phyloP scores from a whole-genome alignment of 192 early-diverging fungal species.

The Haplosporangium gracile region DNA sequence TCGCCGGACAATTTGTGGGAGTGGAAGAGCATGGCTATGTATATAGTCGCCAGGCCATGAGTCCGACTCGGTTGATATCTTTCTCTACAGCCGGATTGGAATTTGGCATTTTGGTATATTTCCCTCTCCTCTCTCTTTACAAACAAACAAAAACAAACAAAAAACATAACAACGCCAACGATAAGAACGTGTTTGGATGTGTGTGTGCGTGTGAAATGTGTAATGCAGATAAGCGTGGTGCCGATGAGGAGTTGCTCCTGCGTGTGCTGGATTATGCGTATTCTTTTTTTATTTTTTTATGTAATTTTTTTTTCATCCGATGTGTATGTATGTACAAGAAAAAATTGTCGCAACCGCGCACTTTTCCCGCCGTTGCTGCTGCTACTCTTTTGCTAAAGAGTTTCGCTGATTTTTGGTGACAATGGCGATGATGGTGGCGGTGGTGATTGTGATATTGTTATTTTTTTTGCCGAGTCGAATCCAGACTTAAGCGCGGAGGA shows the following conservation, averaged over 20 bases:
- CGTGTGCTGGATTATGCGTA: neutral
- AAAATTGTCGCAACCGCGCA: neutral
- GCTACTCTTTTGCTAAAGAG: neutral
- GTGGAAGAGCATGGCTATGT: slow-evolving; percentile 33
- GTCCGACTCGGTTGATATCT: slow-evolving; percentile 55
- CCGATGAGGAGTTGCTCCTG: neutral
- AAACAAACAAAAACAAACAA: neutral
- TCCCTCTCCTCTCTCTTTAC: neutral
- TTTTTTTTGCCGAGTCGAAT: neutral
- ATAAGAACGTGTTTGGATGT: neutral
- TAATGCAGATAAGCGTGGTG: neutral
- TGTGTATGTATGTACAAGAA: neutral
- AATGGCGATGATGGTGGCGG: too few species aligned
- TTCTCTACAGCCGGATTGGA: slow-evolving; percentile 51
- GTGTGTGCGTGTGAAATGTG: neutral
- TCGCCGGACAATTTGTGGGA: slow-evolving; percentile 52
- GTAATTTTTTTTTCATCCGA: neutral
- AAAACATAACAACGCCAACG: neutral
- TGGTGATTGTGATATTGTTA: neutral
- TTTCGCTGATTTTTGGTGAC: neutral
- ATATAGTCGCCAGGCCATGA: slow-evolving; percentile 50
- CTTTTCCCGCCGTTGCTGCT: neutral
- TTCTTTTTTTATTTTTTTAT: slow-evolving; percentile 12
- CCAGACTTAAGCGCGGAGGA: slow-evolving; percentile 50
- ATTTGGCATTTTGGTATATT: slow-evolving; percentile 50